Percentiles rank a stretch among this genome's conserved stretches.
Conservation (phyloP, 2,329 filamentous ascomycete species). For the Venturia nashicola region DNA sequence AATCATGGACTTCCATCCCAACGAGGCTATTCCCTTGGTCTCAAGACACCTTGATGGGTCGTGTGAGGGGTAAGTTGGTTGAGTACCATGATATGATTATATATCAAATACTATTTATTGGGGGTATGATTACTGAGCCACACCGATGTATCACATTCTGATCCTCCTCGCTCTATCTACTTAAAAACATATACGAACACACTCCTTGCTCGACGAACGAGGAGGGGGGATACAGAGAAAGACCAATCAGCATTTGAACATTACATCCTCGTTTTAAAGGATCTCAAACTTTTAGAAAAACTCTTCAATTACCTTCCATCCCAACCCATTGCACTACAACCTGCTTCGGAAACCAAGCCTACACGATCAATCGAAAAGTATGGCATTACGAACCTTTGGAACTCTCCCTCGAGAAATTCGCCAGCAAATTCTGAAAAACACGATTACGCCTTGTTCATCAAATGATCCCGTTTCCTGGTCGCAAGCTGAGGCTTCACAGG, state of each 20-base stretch:
- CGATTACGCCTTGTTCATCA: not conserved
- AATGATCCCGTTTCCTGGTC: not conserved
- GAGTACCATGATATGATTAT: not conserved
- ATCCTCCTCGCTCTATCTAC: not conserved
- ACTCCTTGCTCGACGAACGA: not conserved
- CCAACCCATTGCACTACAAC: no score
- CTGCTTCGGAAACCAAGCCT: no score
- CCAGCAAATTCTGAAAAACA: not conserved
- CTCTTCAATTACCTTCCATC: no score
- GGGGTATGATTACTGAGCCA: not conserved
- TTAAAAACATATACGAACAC: not conserved
- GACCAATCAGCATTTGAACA: no score
- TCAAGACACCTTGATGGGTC: not conserved
- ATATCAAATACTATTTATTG: not conserved
- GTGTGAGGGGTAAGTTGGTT: not conserved
- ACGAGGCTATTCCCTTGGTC: not conserved
- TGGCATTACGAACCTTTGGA: not conserved
- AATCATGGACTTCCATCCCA: not conserved
- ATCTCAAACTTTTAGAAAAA: no score
- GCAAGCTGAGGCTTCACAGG: not conserved
- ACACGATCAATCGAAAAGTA: not conserved
- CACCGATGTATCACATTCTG: not conserved
- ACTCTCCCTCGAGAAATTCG: not conserved
- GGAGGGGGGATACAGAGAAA: no score
- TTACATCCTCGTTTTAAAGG: no score